These are phyloP conservation scores for Coemansia asiatica DNA, from an alignment of 192 early-diverging fungal genomes.

Conservation along the genomic window DNA sequence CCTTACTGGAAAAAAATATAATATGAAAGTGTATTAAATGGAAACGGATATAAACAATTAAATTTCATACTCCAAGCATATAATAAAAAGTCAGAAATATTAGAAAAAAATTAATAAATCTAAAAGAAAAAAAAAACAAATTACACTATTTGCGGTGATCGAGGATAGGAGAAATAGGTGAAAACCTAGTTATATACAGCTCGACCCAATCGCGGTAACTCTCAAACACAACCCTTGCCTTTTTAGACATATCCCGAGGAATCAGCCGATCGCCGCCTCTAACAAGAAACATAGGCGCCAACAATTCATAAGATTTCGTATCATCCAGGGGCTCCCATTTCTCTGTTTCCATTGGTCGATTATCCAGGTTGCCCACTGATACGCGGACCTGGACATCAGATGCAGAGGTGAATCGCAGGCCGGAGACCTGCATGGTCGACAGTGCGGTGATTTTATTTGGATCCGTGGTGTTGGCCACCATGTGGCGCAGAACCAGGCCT, in stretches of 20 bases:
- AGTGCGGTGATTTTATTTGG: slow-evolving; percentile 39
- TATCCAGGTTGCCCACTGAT: slow-evolving; percentile 13
- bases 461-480: slow-evolving; percentile 51
- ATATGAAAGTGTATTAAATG: too few relatives aligned
- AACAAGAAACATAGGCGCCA: slow-evolving; percentile 62
- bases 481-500: slow-evolving; percentile 56
- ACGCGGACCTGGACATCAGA: slow-evolving; percentile 4
- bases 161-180: slow-evolving; percentile 33
- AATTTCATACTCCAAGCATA: too few relatives aligned
- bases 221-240: slow-evolving; percentile 1
- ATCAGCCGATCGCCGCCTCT: slow-evolving; percentile 66
- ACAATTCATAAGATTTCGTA: slow-evolving; percentile 48
- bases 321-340: slow-evolving; percentile 49
- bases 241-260: neutral
- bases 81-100: too few relatives aligned
- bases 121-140: too few relatives aligned
- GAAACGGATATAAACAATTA: too few relatives aligned
- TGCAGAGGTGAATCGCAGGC: slow-evolving; percentile 49
- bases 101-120: too few relatives aligned
- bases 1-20: too few relatives aligned
- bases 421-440: slow-evolving; percentile 62
- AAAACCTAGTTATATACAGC: slow-evolving; percentile 32
- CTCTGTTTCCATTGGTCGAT: slow-evolving; percentile 19
- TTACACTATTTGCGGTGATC: slow-evolving; percentile 37
- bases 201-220: slow-evolving; percentile 24